Percentiles rank a stretch among this genome's conserved stretches.
These are phyloP conservation scores for Saturnispora ahearnii DNA, from an alignment of 805 yeast genomes.

Conservation along the genomic window DNA sequence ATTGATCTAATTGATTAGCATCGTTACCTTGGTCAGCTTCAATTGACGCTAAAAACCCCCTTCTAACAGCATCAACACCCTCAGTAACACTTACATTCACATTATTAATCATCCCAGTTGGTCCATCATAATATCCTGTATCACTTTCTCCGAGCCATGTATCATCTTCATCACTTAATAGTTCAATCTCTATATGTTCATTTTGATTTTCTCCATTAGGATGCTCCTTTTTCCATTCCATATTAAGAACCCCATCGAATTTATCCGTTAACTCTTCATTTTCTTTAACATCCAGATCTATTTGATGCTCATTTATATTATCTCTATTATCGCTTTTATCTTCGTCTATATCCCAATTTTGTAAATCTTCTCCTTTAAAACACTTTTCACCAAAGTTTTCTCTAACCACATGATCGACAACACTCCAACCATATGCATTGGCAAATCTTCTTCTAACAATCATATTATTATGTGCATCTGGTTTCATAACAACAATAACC, in stretches of 20 bases:
- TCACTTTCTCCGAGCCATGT: conserved; percentile 47
- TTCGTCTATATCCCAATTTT: conserved; percentile 15
- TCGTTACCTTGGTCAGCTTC: conserved; percentile 1
- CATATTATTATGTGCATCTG: conserved; percentile 94
- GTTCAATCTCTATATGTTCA: conserved; percentile 10
- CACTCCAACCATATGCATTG: conserved; percentile 94
- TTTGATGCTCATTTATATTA: not conserved
- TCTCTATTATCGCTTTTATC: conserved; percentile 3
- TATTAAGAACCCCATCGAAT: conserved; percentile 21
- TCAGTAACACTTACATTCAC: conserved; percentile 32
- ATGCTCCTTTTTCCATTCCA: conserved; percentile 28
- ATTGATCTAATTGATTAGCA: conserved; percentile 3
- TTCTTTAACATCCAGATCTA: conserved; percentile 8
- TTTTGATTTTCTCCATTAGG: conserved; percentile 7
- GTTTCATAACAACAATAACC: conserved; percentile 73
- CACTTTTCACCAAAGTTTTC: conserved; percentile 43
- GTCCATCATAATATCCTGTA: conserved; percentile 44
- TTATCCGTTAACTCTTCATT: conserved; percentile 15
- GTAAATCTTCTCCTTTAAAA: conserved; percentile 19
- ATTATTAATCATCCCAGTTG: conserved; percentile 61
- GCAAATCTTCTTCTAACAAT: conserved; percentile 81
- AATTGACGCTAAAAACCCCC: conserved; percentile 3
- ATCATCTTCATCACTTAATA: conserved; percentile 20
- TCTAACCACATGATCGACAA: conserved; percentile 68
- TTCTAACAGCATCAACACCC: conserved; percentile 14